phyloP scores from a whole-genome alignment of 1,284 basidiomycete genomes.

The Amylostereum areolatum region DNA sequence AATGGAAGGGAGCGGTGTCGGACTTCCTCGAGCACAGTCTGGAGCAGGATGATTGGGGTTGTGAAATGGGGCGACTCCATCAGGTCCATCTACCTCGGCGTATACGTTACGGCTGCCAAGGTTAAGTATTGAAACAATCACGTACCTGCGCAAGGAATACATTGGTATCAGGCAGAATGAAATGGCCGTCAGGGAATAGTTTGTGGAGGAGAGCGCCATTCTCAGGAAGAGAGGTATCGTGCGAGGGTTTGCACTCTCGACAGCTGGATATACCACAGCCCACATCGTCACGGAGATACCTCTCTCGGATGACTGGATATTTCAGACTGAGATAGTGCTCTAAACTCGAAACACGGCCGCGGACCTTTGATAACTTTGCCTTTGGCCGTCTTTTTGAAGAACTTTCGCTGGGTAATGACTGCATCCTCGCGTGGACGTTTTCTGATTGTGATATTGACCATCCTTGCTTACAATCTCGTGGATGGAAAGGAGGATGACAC shows the following conservation, averaged over 20 bases:
- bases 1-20: conserved; percentile 91
- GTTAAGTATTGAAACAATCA: conserved; percentile 5
- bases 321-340: not conserved
- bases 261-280: conserved; percentile 84
- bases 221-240: conserved; percentile 36
- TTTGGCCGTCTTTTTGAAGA: conserved; percentile 90
- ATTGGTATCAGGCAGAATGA: conserved; percentile 93
- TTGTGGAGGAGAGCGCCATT: conserved; percentile 37
- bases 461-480: conserved; percentile 10
- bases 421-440: conserved; percentile 73
- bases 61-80: conserved; percentile 73
- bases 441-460: conserved; percentile 69
- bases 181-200: conserved; percentile 64
- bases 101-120: not conserved
- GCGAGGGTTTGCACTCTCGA: conserved; percentile 45
- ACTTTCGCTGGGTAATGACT: conserved; percentile 78
- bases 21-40: conserved; percentile 96
- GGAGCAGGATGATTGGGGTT: conserved; percentile 82
- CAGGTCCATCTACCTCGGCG: conserved; percentile 75
- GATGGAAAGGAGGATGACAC: no score
- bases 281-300: conserved; percentile 92
- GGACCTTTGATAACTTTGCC: conserved; percentile 92
- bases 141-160: conserved; percentile 86
- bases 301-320: conserved; percentile 77
- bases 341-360: conserved; percentile 12